Conservation (phyloP, 1,284 basidiomycete genomes). For the Cystobasidium sp. region DNA sequence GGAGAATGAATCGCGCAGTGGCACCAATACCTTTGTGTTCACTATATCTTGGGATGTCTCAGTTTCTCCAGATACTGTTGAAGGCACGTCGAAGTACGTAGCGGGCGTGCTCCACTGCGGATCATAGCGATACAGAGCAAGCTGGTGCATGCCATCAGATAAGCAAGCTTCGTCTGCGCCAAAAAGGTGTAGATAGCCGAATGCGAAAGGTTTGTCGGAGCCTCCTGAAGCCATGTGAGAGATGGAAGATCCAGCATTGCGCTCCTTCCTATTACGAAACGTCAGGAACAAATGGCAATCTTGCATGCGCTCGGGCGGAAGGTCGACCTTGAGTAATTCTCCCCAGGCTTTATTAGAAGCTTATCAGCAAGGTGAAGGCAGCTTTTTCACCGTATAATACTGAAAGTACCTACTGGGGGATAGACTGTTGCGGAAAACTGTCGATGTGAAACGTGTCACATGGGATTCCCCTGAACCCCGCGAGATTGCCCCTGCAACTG, state of each 20-base stretch:
- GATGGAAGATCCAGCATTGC: slow-evolving; percentile 54
- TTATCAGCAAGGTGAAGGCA: neutral
- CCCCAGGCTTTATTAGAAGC: slow-evolving; percentile 74
- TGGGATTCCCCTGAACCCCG: slow-evolving; percentile 83
- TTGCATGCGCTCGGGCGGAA: slow-evolving; percentile 72
- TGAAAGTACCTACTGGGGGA: slow-evolving; percentile 48
- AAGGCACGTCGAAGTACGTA: slow-evolving; percentile 64
- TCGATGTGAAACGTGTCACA: slow-evolving; percentile 80
- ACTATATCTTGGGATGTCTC: slow-evolving; percentile 56
- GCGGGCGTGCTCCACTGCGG: slow-evolving; percentile 46
- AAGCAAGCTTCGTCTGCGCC: slow-evolving; percentile 77
- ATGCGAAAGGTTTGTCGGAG: slow-evolving; percentile 81
- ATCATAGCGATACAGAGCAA: slow-evolving; percentile 76
- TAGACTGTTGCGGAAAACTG: slow-evolving; percentile 70
- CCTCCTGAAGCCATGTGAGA: slow-evolving; percentile 55
- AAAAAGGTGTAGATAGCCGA: slow-evolving; percentile 88
- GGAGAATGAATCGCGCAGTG: slow-evolving; percentile 75
- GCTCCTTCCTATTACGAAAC: slow-evolving; percentile 76
- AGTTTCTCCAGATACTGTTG: slow-evolving; percentile 15
- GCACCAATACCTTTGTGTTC: slow-evolving; percentile 67
- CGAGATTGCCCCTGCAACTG: slow-evolving; percentile 74
- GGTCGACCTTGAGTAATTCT: slow-evolving; percentile 83
- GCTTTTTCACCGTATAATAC: neutral
- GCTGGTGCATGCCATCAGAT: slow-evolving; percentile 79
- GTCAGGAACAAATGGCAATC: slow-evolving; percentile 93